These are phyloP conservation scores for Knoxdaviesia capensis DNA, from an alignment of 2,329 filamentous ascomycete genomes.

Conservation along the genomic window DNA sequence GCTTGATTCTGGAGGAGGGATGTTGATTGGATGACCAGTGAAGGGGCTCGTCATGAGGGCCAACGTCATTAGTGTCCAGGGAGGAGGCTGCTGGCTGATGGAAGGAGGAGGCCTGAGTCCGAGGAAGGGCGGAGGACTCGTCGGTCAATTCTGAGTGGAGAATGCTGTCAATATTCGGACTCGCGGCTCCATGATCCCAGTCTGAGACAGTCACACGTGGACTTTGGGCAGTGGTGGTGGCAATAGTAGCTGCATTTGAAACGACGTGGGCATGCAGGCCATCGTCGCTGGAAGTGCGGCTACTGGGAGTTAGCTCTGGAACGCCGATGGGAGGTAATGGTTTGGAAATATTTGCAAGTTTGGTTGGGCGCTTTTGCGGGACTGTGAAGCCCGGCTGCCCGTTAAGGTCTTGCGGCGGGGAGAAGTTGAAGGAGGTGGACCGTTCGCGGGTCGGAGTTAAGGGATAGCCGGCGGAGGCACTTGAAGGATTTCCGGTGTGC, in stretches of 20 bases:
- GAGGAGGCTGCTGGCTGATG: too few species aligned
- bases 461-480: constrained; percentile 16
- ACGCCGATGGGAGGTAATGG: constrained; percentile 8
- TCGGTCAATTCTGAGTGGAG: too few species aligned
- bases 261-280: constrained; percentile 14
- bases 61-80: too few species aligned
- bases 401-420: constrained; percentile 19
- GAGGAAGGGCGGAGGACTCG: too few species aligned
- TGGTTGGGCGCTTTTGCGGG: too few species aligned
- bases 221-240: constrained; percentile 25
- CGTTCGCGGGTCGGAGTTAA: constrained; percentile 25
- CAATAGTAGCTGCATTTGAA: constrained; percentile 6
- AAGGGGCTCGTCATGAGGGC: too few species aligned
- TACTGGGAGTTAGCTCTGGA: constrained; percentile 26
- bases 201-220: constrained; percentile 35
- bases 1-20: too few species aligned
- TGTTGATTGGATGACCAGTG: too few species aligned
- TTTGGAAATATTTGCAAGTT: too few species aligned
- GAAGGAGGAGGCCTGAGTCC: too few species aligned
- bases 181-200: constrained; percentile 25
- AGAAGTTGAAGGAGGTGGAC: constrained; percentile 22
- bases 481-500: constrained; percentile 1
- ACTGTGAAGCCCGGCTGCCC: too few species aligned
- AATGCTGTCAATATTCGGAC: constrained; percentile 3
- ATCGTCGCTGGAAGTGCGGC: constrained; percentile 29